These are phyloP conservation scores for Skeletonema potamos DNA, from an alignment of 108 stramenopile species.

Conservation along the genomic window DNA sequence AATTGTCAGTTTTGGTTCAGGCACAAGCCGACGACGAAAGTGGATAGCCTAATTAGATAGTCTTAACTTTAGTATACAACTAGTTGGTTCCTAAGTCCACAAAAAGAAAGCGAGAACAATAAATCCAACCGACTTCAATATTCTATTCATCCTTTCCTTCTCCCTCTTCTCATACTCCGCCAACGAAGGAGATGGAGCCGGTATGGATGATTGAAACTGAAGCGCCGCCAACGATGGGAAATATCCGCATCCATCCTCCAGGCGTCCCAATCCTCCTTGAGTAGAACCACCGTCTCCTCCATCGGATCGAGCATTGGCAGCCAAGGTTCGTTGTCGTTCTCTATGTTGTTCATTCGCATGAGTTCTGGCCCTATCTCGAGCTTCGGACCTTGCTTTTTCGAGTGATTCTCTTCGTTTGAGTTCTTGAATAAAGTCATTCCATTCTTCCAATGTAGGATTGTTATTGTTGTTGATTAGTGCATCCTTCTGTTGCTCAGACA, in stretches of 20 bases:
- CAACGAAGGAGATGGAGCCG: constrained; percentile 33
- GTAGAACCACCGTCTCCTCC: constrained; percentile 1
- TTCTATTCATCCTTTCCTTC: constrained; percentile 33
- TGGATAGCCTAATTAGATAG: background rate
- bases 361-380: constrained; percentile 30
- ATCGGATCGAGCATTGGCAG: constrained; percentile 23
- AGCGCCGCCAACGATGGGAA: constrained; percentile 41
- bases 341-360: constrained; percentile 50
- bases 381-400: constrained; percentile 31
- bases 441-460: constrained; percentile 9
- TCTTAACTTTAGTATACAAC: background rate
- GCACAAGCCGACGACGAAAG: background rate
- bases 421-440: constrained; percentile 37
- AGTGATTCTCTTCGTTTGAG: constrained; percentile 27
- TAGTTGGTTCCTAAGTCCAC: constrained; percentile 5
- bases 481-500: background rate
- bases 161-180: constrained; percentile 37
- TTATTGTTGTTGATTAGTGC: background rate
- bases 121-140: constrained; percentile 13
- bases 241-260: constrained; percentile 46
- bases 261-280: constrained; percentile 26
- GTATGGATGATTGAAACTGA: constrained; percentile 46
- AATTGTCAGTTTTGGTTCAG: background rate
- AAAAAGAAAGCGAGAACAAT: constrained; percentile 40
- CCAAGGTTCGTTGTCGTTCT: constrained; percentile 41